Base-by-base conservation (phyloP, 163 green algal genomes). In the Trebouxia gelatinosa region DNA sequence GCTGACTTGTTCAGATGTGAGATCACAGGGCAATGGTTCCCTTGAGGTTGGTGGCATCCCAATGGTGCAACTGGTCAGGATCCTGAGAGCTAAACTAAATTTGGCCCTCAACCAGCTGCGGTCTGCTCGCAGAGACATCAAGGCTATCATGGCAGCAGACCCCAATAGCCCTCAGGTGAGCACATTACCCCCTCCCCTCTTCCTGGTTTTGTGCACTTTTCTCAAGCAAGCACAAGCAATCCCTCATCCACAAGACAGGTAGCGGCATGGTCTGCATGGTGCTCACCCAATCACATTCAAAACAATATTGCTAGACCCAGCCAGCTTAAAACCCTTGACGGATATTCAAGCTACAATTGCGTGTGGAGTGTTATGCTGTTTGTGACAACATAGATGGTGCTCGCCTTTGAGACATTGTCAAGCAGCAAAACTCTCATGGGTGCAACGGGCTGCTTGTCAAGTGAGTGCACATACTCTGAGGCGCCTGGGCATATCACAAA, bases 141-240 rank as follows among this genome's bases (percentile, higher is more conserved):
- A 57, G 32, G 50, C 50, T 6, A 78, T 78, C 32, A 31, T 78
- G 29, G 71, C 71, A 29, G 50, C 71, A n/a, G 71, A 78, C 71
- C 71, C 71, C 16, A 51, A 59, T 31, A 78, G 71, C 71, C 71
- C 71, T 57, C 71, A 78, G 50, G 71, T 78, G 29, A 5, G 32
- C 6, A 21, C 11, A 32, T 7, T 29, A 7, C 21, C 32, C 17
- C 62, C 57, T 54, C 6, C 17, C 34, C 23, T 0, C 19, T 2
- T 23, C 37, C 28, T 6, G 7, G 6, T 7, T 39, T 6, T 28
- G 34, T 31, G 19, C 4, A 32, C 13, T 38, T 75, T 37, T 38
- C 17, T 35, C 23, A 74, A 29, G 57, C 57, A 13, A 11, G 17
- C 23, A 16, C 57, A 16, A 66, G 26, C 57, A 37, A 17, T 37